phyloP scores from a whole-genome alignment of 208 protist genomes.

The Trypanosoma lewisi region DNA sequence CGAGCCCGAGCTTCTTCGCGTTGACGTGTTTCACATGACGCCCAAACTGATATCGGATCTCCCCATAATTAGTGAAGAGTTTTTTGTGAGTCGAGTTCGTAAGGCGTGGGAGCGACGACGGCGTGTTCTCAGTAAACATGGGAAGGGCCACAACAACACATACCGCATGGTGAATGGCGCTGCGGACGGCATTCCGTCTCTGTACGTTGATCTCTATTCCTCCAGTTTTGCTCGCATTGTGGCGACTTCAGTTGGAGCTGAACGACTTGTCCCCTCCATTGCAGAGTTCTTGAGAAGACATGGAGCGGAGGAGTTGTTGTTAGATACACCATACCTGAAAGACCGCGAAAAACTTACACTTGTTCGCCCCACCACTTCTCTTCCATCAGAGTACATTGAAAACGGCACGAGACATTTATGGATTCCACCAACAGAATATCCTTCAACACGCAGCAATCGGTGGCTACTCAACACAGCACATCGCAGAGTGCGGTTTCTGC shows the following conservation, averaged over 20 bases:
- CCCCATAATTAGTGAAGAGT: slow-evolving; percentile 79
- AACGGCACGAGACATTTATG: slow-evolving; percentile 71
- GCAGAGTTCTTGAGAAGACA: slow-evolving; percentile 61
- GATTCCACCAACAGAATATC: slow-evolving; percentile 30
- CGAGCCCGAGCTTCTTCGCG: slow-evolving; percentile 54
- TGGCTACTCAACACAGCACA: slow-evolving; percentile 68
- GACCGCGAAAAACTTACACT: slow-evolving; percentile 42
- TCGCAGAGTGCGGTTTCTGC: slow-evolving; percentile 53
- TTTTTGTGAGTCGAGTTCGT: slow-evolving; percentile 64
- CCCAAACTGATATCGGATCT: slow-evolving; percentile 34
- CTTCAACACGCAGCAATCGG: slow-evolving; percentile 42
- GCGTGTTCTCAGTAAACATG: slow-evolving; percentile 41
- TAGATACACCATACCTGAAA: slow-evolving; percentile 66
- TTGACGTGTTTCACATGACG: slow-evolving; percentile 80
- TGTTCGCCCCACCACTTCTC: slow-evolving; percentile 45
- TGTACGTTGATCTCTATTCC: slow-evolving; percentile 85
- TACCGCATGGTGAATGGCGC: slow-evolving; percentile 78
- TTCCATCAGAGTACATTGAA: slow-evolving; percentile 62
- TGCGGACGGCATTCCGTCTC: slow-evolving; percentile 68
- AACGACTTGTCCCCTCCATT: slow-evolving; percentile 72
- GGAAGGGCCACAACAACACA: slow-evolving; percentile 44
- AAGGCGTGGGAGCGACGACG: slow-evolving; percentile 59
- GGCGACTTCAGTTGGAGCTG: slow-evolving; percentile 62
- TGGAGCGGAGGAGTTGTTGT: slow-evolving; percentile 73
- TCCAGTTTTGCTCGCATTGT: slow-evolving; percentile 72